These are phyloP conservation scores for Ustilago esculenta DNA, from an alignment of 1,284 basidiomycete species.

Conservation along the genomic window DNA sequence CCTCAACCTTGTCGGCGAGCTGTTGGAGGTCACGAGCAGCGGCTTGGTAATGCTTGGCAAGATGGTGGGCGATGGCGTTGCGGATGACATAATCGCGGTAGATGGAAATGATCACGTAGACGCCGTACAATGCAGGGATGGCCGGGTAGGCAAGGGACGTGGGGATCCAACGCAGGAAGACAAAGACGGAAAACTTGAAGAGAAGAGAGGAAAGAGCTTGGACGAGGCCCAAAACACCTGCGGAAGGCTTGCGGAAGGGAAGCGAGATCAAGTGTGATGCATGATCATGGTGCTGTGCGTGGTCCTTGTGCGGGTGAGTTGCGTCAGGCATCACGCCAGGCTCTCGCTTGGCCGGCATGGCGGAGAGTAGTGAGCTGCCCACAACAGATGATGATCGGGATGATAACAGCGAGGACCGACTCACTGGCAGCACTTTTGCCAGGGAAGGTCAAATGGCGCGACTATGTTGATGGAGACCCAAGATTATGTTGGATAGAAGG, in stretches of 20 bases:
- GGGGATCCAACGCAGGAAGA: conserved; percentile 63
- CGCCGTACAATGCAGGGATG: conserved; percentile 49
- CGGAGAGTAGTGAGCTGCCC: background rate
- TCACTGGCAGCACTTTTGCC: too few species aligned
- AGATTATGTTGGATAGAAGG: background rate
- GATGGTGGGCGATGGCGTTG: conserved; percentile 23
- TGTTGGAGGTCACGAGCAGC: conserved; percentile 42
- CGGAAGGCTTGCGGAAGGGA: conserved; percentile 30
- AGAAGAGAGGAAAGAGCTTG: conserved; percentile 50
- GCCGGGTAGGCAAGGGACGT: conserved; percentile 39
- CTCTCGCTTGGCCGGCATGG: conserved; percentile 32
- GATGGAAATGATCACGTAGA: conserved; percentile 46
- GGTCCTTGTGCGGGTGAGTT: conserved; percentile 1
- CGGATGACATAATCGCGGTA: conserved; percentile 44
- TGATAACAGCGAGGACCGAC: too few species aligned
- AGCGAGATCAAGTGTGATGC: conserved; percentile 7
- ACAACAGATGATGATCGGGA: background rate
- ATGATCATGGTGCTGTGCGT: background rate
- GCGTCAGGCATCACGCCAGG: conserved; percentile 41
- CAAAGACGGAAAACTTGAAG: conserved; percentile 53
- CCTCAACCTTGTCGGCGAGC: conserved; percentile 45
- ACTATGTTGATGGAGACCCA: background rate
- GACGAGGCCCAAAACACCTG: conserved; percentile 35
- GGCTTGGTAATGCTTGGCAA: conserved; percentile 7
- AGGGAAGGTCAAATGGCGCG: too few species aligned